Evolutionary conservation across 1,284 basidiomycete genomes (phyloP), one percentile per base, ranked within the genome.

Genomic region (Paramarasmius palmivorus): DNA sequence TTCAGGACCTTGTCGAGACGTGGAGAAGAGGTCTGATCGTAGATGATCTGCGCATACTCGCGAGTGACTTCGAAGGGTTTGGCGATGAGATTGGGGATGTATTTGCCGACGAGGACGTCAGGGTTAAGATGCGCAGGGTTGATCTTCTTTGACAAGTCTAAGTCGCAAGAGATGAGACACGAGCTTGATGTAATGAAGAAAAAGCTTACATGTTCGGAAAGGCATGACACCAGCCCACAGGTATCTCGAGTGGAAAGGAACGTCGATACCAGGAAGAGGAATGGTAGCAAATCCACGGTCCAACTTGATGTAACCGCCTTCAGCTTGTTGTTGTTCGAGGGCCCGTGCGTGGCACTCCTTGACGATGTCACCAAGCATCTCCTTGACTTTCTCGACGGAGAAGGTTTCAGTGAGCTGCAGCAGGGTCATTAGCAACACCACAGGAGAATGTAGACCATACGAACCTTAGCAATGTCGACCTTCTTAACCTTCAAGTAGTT

Each of bases 201-300:
- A 39, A 42, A 53, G 77, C 88, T 72, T 67, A 93, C 90, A 94
- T 45, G 91, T 90, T 61, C 93, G 86, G 90, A 96, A 96, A 3
- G 93, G 94, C 85, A 98, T 85, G 48, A 99, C 97, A 70, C 96
- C 97, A 29, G 95, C 94, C 97, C 96, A 95, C 44, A 99, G 84
- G 76, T 98, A 98, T 62, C 93, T 90, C 8, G 96, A 95, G 73
- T 99, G 96, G 91, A 99, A 99, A 10, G 97, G 96, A 10, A 99
- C 96, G 65, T 99, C 96, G 65, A 99, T 98, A 64, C 96, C 96
- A 34, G 96, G 93, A 10, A 98, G 82, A 52, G 95, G 95, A 59
- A 98, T 97, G 8, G 94, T 95, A 0, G 93, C 95, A 65, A 95
- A 98, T 9, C 96, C 96, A 63, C 96, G 90, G 68, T 99, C 95